These are phyloP conservation scores for Chrysopogon serrulatus DNA, from an alignment of 176 grass and related monocot genomes.

Conservation along the genomic window DNA sequence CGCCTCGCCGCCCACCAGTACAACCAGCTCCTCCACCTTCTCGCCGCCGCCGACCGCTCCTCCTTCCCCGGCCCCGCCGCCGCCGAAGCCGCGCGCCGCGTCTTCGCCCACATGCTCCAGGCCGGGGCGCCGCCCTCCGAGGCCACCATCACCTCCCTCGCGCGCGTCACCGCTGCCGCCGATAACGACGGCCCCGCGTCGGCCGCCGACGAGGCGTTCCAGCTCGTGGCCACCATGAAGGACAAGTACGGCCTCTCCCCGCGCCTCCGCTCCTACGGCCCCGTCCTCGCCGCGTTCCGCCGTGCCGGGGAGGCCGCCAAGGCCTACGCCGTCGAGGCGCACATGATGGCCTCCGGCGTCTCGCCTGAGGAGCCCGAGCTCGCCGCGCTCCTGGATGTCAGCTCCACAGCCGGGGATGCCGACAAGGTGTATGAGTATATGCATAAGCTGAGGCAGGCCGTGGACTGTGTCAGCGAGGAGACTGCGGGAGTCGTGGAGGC, in stretches of 20 bases:
- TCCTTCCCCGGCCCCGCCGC: conserved; percentile 25
- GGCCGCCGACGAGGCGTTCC: conserved; percentile 61
- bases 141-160: conserved; percentile 73
- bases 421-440: conserved; percentile 79
- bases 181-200: not conserved
- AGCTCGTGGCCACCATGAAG: conserved; percentile 59
- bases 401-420: conserved; percentile 31
- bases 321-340: conserved; percentile 56
- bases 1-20: conserved; percentile 47
- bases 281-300: conserved; percentile 58
- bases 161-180: conserved; percentile 44
- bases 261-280: conserved; percentile 75
- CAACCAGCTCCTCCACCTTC: conserved; percentile 60
- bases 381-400: conserved; percentile 47
- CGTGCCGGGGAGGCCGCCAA: conserved; percentile 42
- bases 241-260: conserved; percentile 56
- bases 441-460: conserved; percentile 55
- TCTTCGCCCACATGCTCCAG: conserved; percentile 42
- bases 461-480: conserved; percentile 24
- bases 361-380: conserved; percentile 71
- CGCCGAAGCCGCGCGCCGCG: conserved; percentile 36
- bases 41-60: conserved; percentile 31
- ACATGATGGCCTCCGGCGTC: conserved; percentile 57
- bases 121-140: conserved; percentile 51
- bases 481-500: conserved; percentile 37